A percentile compares a stretch with the other conserved stretches of the same genome.
phyloP scores from a whole-genome alignment of 345 rosid species.

The Clausena lansium region DNA sequence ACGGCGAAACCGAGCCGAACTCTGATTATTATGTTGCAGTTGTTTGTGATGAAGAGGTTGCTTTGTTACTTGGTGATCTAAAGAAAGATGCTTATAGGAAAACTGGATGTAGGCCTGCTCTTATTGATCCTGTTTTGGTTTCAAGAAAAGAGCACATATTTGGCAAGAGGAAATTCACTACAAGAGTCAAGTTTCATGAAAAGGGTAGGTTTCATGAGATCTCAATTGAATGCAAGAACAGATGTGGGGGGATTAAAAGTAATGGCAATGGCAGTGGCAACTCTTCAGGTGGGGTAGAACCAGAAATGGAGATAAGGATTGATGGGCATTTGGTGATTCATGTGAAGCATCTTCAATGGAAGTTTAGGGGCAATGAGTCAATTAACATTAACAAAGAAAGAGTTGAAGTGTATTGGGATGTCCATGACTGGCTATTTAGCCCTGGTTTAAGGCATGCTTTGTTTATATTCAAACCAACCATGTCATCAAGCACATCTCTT shows the following conservation, averaged over 20 bases:
- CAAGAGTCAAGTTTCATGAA: constrained; percentile 52
- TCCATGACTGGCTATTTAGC: constrained; percentile 72
- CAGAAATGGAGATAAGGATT: constrained; percentile 64
- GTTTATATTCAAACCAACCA: constrained; percentile 58
- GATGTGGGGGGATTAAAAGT: background rate
- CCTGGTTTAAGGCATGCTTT: constrained; percentile 68
- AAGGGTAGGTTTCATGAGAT: constrained; percentile 55
- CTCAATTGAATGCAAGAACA: constrained; percentile 60
- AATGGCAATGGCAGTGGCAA: background rate
- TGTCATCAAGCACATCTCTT: constrained; percentile 18
- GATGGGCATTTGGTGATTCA: constrained; percentile 58
- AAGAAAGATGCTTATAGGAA: constrained; percentile 68
- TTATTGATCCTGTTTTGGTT: constrained; percentile 58
- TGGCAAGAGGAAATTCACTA: constrained; percentile 58
- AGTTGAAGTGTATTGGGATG: constrained; percentile 73
- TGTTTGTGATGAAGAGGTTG: constrained; percentile 73
- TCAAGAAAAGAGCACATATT: constrained; percentile 66
- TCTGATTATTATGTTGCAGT: constrained; percentile 79
- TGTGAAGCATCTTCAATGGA: constrained; percentile 79
- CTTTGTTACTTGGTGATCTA: constrained; percentile 75
- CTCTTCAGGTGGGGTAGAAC: constrained; percentile 34
- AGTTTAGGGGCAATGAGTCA: constrained; percentile 70
- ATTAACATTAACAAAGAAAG: constrained; percentile 45
- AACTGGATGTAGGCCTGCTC: constrained; percentile 67
- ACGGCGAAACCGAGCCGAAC: constrained; percentile 63